These are phyloP conservation scores for Suillus ampliporus DNA, from an alignment of 768 basidiomycete genomes.

Conservation along the genomic window DNA sequence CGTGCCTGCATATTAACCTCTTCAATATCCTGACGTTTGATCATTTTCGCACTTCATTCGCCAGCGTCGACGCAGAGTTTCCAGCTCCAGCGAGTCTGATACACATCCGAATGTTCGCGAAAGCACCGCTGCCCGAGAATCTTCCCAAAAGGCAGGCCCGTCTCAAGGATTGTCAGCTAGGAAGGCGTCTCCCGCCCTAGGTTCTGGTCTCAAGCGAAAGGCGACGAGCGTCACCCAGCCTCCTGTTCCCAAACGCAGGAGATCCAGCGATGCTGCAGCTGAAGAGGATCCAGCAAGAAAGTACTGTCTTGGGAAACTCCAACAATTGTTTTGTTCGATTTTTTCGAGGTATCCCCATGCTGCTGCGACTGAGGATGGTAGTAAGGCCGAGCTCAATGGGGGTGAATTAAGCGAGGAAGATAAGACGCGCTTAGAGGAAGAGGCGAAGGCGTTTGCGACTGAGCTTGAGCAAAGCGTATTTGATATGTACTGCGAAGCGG, in stretches of 20 bases:
- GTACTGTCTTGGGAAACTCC: constrained; percentile 79
- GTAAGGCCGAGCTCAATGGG: constrained; percentile 48
- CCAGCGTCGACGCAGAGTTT: constrained; percentile 52
- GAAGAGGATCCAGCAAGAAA: constrained; percentile 77
- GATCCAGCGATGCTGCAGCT: constrained; percentile 46
- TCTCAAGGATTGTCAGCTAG: constrained; percentile 25
- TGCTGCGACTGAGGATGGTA: constrained; percentile 34
- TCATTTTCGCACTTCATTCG: constrained; percentile 13
- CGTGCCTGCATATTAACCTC: constrained; percentile 28
- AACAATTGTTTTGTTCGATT: constrained; percentile 71
- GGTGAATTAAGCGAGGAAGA: constrained; percentile 68
- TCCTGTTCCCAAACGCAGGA: constrained; percentile 53
- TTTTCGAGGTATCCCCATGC: constrained; percentile 74
- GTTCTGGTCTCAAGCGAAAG: constrained; percentile 58
- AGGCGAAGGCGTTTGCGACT: constrained; percentile 66
- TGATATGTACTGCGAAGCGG: constrained; percentile 77
- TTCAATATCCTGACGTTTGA: constrained; percentile 20
- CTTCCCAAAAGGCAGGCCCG: constrained; percentile 22
- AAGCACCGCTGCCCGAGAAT: constrained; percentile 5
- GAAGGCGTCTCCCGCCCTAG: constrained; percentile 26
- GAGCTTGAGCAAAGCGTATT: constrained; percentile 80
- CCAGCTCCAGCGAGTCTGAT: constrained; percentile 50
- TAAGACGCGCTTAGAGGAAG: constrained; percentile 56
- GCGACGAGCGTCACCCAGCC: constrained; percentile 43
- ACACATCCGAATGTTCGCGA: constrained; percentile 38